Conservation (phyloP, 495 filamentous ascomycete species). For the Aspergillus kassunensis region DNA sequence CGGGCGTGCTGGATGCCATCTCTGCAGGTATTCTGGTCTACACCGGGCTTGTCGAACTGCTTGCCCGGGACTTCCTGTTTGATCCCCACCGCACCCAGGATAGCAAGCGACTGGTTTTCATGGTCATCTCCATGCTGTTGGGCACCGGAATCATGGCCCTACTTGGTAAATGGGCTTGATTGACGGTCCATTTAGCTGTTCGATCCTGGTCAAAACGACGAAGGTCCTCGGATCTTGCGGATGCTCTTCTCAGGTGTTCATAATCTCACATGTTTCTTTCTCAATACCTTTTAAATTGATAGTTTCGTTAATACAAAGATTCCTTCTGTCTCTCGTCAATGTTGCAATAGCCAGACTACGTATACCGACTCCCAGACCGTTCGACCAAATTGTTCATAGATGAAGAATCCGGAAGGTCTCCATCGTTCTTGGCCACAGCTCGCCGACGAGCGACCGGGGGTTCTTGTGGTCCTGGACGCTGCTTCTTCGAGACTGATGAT, state of each 20-base stretch:
- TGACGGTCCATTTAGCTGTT: no score
- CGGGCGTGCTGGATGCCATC: slow-evolving; percentile 2
- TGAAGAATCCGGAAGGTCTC: neutral
- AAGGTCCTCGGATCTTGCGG: no score
- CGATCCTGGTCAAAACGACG: no score
- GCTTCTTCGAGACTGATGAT: neutral
- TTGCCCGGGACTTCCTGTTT: slow-evolving; percentile 9
- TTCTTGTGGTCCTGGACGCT: neutral
- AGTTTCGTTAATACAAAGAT: no score
- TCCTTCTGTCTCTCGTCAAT: no score
- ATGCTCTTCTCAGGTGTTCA: no score
- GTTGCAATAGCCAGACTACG: no score
- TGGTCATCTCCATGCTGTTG: slow-evolving; percentile 7
- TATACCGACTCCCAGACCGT: neutral
- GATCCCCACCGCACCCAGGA: slow-evolving; percentile 5
- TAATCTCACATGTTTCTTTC: no score
- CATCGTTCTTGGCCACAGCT: neutral
- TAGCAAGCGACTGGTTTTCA: slow-evolving; percentile 5
- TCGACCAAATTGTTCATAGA: neutral
- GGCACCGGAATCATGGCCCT: slow-evolving; percentile 12
- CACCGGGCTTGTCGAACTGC: slow-evolving; percentile 1
- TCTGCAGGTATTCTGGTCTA: slow-evolving; percentile 7
- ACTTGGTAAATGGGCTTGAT: slow-evolving; percentile 12
- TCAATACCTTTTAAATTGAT: no score
- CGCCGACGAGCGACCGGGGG: neutral